These are phyloP conservation scores for Orbilia blumenaviensis DNA, from an alignment of 2,329 filamentous ascomycete species.

Conservation along the genomic window DNA sequence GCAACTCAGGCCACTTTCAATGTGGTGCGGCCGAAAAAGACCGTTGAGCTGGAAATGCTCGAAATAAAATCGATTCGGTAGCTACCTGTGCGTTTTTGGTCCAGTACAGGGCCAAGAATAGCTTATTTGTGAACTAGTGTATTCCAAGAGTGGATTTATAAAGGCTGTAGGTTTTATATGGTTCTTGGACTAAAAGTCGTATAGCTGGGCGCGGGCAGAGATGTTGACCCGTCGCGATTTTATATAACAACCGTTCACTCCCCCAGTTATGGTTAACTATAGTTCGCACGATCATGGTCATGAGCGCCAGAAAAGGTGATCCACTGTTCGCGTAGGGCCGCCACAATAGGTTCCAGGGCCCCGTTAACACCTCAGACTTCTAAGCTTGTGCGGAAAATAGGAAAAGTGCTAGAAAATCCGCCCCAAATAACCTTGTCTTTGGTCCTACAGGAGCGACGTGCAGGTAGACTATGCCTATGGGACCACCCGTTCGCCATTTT, in stretches of 20 bases:
- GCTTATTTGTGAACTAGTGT: not conserved
- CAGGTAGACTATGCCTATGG: not conserved
- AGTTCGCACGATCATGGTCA: not conserved
- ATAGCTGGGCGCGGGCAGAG: too few relatives aligned
- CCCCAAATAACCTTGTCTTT: too few relatives aligned
- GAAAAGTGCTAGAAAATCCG: not conserved
- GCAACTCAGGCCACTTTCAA: not conserved
- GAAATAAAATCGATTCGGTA: too few relatives aligned
- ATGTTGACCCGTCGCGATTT: not conserved
- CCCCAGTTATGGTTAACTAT: not conserved
- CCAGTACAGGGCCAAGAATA: not conserved
- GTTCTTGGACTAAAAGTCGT: not conserved
- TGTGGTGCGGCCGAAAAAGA: too few relatives aligned
- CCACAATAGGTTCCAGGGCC: not conserved
- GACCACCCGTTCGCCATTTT: not conserved
- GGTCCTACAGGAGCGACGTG: not conserved
- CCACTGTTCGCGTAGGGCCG: constrained; percentile 1
- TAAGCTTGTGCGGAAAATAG: not conserved
- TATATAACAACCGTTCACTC: not conserved
- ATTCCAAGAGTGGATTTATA: not conserved
- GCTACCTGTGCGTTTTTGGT: not conserved
- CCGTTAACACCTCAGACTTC: not conserved
- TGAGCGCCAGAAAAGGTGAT: not conserved
- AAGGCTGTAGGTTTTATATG: not conserved
- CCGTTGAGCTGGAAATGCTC: too few relatives aligned